A percentile compares a stretch with the other conserved stretches of the same genome.
Conservation (phyloP, 2,329 filamentous ascomycete species). For the Paecilomyces variotii region DNA sequence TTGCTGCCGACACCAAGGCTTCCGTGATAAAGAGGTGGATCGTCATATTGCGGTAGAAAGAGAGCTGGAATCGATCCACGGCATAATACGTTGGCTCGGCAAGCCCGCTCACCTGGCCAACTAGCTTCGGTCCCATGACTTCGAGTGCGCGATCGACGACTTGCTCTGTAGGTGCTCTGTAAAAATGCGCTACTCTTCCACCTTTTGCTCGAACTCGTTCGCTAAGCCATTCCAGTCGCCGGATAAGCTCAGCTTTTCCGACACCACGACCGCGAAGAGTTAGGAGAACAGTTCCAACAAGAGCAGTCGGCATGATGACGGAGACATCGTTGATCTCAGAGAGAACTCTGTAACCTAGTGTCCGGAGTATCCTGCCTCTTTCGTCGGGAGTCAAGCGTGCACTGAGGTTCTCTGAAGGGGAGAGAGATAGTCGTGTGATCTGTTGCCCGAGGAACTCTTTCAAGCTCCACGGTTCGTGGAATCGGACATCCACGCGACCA, state of each 20-base stretch:
- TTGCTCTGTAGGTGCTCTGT: slow-evolving; percentile 65
- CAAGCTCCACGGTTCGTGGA: slow-evolving; percentile 93
- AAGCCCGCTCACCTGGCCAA: slow-evolving; percentile 69
- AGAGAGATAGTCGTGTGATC: slow-evolving; percentile 48
- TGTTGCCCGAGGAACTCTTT: slow-evolving; percentile 74
- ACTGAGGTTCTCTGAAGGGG: slow-evolving; percentile 25
- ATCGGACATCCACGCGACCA: slow-evolving; percentile 87
- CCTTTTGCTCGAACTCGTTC: slow-evolving; percentile 75
- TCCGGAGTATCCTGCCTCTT: slow-evolving; percentile 68
- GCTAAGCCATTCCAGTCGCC: slow-evolving; percentile 85
- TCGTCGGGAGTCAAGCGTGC: slow-evolving; percentile 42
- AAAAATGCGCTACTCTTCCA: slow-evolving; percentile 89
- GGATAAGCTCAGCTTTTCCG: slow-evolving; percentile 73
- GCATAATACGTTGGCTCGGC: slow-evolving; percentile 91
- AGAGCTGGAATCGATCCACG: slow-evolving; percentile 91
- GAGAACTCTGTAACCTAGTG: slow-evolving; percentile 83
- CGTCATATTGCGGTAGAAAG: slow-evolving; percentile 98
- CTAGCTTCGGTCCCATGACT: slow-evolving; percentile 81
- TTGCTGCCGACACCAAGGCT: slow-evolving; percentile 76
- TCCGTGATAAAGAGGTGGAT: slow-evolving; percentile 97
- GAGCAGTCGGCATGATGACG: slow-evolving; percentile 94
- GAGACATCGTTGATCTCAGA: slow-evolving; percentile 93
- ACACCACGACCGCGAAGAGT: slow-evolving; percentile 88
- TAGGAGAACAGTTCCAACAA: slow-evolving; percentile 87
- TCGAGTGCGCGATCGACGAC: slow-evolving; percentile 87